Evolutionary conservation across 306 rosid species (phyloP), one percentile per base, ranked within the genome.

Genomic region (Styphnolobium japonicum): DNA sequence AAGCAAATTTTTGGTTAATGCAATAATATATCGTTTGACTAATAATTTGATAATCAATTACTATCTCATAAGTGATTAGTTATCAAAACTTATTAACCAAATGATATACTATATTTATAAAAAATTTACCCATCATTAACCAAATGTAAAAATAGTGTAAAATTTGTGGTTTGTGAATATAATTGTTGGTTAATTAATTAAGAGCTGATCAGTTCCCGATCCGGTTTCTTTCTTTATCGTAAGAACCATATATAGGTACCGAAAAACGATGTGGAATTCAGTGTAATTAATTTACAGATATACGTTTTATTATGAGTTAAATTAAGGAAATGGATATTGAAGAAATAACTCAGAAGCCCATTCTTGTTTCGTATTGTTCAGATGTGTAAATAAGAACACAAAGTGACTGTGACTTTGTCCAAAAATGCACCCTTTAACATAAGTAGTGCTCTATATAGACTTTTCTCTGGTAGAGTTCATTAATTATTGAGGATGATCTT

Each of bases 401-500:
- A n/a, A 64, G 53, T 62, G 45, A 48, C 37, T 56, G 33, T 72
- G 80, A 27, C n/a, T 56, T 73, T 79, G 69, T 74, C 73, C 68
- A 67, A 73, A 79, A 49, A 63, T 49, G 36, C 62, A 56, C 78
- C 77, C 58, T 64, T n/a, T 65, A 78, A 61, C 79, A 67, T 63
- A 83, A 65, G 73, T 60, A 60, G 63, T 83, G 71, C 58, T 57
- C 29, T 65, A 29, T 61, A 64, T 58, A 68, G 49, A 78, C 79
- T 52, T 69, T 73, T 46, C n/a, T n/a, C 69, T 60, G 78, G 79
- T 34, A 75, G 74, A 74, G 75, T 73, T 64, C 56, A 65, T 60
- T n/a, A n/a, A n/a, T n/a, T 39, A 21, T 33, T 72, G 78, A 79
- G 85, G 79, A 73, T 84, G 82, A 78, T 86, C 63, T 72, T 73